Evolutionary conservation across 2,329 filamentous ascomycete species (phyloP).

Genomic region (Monilinia vaccinii-corymbosi): DNA sequence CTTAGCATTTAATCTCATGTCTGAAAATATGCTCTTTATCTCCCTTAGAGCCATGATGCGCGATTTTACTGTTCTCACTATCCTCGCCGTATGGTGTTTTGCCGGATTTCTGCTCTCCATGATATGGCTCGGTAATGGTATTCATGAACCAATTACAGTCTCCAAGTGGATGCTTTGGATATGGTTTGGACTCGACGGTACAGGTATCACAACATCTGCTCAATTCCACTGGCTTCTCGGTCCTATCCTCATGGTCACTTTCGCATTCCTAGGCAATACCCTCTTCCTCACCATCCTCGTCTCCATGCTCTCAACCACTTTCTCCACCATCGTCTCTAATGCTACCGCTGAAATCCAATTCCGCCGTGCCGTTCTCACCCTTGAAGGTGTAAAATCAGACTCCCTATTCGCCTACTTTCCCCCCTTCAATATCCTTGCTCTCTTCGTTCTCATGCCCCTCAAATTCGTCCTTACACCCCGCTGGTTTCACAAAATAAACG

Average conservation of each 20-base stretch:
- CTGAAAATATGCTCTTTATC: slow-evolving; percentile 77
- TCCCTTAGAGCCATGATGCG: slow-evolving; percentile 77
- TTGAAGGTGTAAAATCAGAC: slow-evolving; percentile 79
- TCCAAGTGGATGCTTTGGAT: slow-evolving; percentile 91
- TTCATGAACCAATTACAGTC: slow-evolving; percentile 57
- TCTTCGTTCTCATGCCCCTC: slow-evolving; percentile 64
- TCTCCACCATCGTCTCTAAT: slow-evolving; percentile 67
- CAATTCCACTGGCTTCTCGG: slow-evolving; percentile 75
- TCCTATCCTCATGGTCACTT: slow-evolving; percentile 70
- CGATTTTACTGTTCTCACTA: slow-evolving; percentile 70
- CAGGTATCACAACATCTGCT: slow-evolving; percentile 43
- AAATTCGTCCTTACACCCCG: slow-evolving; percentile 70
- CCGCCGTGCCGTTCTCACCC: slow-evolving; percentile 68
- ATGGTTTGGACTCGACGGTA: slow-evolving; percentile 75
- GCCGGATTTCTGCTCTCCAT: slow-evolving; percentile 72
- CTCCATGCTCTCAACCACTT: slow-evolving; percentile 79
- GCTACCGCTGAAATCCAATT: slow-evolving; percentile 79
- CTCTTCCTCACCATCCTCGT: slow-evolving; percentile 84
- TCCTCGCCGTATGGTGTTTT: slow-evolving; percentile 75
- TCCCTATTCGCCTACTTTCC: slow-evolving; percentile 56
- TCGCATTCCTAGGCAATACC: slow-evolving; percentile 79
- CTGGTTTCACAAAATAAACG: slow-evolving; percentile 88
- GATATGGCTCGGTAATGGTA: slow-evolving; percentile 64
- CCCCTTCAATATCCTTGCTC: slow-evolving; percentile 73
- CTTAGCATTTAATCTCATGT: slow-evolving; percentile 73